Conservation (phyloP, 352 stramenopile genomes). For the Phytophthora vignae region DNA sequence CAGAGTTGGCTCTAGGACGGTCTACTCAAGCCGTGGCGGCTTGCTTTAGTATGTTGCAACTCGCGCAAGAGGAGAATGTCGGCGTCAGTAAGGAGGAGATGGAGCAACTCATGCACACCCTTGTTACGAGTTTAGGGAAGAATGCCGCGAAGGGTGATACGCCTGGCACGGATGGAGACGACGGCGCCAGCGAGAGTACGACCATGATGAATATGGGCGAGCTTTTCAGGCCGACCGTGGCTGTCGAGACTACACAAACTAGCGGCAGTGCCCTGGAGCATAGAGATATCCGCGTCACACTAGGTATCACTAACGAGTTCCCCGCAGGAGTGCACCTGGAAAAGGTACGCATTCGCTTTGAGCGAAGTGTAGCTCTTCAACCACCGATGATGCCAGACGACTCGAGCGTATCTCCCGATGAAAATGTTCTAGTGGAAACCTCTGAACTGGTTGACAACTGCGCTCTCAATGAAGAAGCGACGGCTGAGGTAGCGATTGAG, state of each 20-base stretch:
- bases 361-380: background rate
- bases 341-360: slow-evolving; percentile 58
- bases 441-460: slow-evolving; percentile 1
- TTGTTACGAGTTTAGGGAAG: slow-evolving; percentile 50
- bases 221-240: slow-evolving; percentile 56
- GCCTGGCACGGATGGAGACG: slow-evolving; percentile 1
- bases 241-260: slow-evolving; percentile 66
- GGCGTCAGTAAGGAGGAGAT: slow-evolving; percentile 59
- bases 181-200: slow-evolving; percentile 6
- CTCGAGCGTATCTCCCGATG: background rate
- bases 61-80: slow-evolving; percentile 56
- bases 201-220: slow-evolving; percentile 59
- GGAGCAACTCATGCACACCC: slow-evolving; percentile 52
- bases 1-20: slow-evolving; percentile 62
- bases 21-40: slow-evolving; percentile 61
- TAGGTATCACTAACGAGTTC: slow-evolving; percentile 69
- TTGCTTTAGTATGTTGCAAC: slow-evolving; percentile 71
- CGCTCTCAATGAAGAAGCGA: slow-evolving; percentile 3
- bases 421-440: background rate
- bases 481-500: background rate
- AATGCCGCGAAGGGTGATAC: slow-evolving; percentile 5
- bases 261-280: slow-evolving; percentile 51
- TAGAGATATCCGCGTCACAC: slow-evolving; percentile 63
- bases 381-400: background rate
- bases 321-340: slow-evolving; percentile 65